These are phyloP conservation scores for Pythium oligandrum DNA, from an alignment of 352 stramenopile genomes.

Conservation along the genomic window DNA sequence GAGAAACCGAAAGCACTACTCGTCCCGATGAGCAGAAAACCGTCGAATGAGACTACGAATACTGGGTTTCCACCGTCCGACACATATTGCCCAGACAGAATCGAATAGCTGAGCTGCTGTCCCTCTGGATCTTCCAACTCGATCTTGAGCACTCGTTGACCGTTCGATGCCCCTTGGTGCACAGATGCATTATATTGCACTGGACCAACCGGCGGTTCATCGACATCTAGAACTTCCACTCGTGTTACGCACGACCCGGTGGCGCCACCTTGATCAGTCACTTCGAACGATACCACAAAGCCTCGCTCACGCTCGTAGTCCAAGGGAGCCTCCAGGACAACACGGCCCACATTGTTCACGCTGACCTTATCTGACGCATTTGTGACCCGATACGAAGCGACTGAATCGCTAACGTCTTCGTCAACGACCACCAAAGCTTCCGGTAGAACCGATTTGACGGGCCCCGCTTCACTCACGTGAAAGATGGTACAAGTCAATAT, in stretches of 20 bases:
- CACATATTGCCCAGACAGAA: background rate
- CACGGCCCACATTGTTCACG: slow-evolving; percentile 22
- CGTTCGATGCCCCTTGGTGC: slow-evolving; percentile 20
- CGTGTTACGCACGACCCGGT: slow-evolving; percentile 27
- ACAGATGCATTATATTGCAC: slow-evolving; percentile 28
- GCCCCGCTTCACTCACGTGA: slow-evolving; percentile 20
- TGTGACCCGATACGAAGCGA: slow-evolving; percentile 17
- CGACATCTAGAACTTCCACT: slow-evolving; percentile 32
- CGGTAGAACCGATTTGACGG: slow-evolving; percentile 10
- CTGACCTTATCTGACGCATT: slow-evolving; percentile 25
- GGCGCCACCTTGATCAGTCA: slow-evolving; percentile 23
- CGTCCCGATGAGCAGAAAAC: slow-evolving; percentile 10
- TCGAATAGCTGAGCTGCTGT: slow-evolving; percentile 6
- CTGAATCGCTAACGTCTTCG: slow-evolving; percentile 19
- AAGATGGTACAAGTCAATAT: slow-evolving; percentile 9
- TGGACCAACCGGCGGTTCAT: slow-evolving; percentile 31
- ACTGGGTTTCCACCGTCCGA: slow-evolving; percentile 2
- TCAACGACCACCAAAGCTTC: slow-evolving; percentile 20
- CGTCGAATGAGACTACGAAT: slow-evolving; percentile 5
- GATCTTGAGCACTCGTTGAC: slow-evolving; percentile 9
- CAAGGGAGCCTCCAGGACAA: slow-evolving; percentile 23
- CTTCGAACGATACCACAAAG: slow-evolving; percentile 28
- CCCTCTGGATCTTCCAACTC: slow-evolving; percentile 15
- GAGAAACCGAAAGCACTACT: slow-evolving; percentile 17
- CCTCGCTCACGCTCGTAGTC: slow-evolving; percentile 32